A percentile compares a stretch with the other conserved stretches of the same genome.
Conservation (phyloP, 768 basidiomycete species). For the Dentipellis sp. region DNA sequence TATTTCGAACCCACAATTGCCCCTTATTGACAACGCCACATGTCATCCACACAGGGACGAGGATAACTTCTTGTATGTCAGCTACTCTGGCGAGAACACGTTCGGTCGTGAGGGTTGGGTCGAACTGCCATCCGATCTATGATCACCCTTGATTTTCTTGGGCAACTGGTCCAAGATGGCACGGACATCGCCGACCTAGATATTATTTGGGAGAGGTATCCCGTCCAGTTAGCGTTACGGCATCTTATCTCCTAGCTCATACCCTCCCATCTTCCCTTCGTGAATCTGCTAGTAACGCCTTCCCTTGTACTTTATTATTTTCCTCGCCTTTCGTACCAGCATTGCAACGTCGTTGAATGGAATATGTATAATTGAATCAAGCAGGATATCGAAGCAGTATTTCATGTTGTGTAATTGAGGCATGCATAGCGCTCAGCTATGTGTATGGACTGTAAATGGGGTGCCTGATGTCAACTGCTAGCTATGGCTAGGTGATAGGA, state of each 20-base stretch:
- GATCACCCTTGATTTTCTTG: background rate
- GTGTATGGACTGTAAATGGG: background rate
- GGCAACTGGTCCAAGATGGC: conserved; percentile 3
- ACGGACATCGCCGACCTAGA: conserved; percentile 5
- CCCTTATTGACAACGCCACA: background rate
- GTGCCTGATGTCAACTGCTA: background rate
- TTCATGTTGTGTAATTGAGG: background rate
- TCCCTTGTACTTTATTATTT: conserved; percentile 11
- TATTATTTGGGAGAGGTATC: background rate
- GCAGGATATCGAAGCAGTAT: background rate
- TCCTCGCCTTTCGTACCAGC: background rate
- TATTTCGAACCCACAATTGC: background rate
- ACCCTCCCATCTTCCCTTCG: conserved; percentile 3
- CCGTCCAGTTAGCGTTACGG: background rate
- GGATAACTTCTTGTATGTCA: conserved; percentile 97
- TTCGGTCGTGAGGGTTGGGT: conserved; percentile 43
- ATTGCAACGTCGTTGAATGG: background rate
- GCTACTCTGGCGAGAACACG: conserved; percentile 97
- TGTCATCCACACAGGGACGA: conserved; percentile 62
- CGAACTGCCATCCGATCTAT: conserved; percentile 13
- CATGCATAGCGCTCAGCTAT: background rate
- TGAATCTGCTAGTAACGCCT: conserved; percentile 11
- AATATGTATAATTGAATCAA: background rate
- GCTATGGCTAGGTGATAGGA: background rate
- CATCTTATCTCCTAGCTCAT: background rate